phyloP scores from a whole-genome alignment of 768 basidiomycete genomes.

The Kwoniella shandongensis region DNA sequence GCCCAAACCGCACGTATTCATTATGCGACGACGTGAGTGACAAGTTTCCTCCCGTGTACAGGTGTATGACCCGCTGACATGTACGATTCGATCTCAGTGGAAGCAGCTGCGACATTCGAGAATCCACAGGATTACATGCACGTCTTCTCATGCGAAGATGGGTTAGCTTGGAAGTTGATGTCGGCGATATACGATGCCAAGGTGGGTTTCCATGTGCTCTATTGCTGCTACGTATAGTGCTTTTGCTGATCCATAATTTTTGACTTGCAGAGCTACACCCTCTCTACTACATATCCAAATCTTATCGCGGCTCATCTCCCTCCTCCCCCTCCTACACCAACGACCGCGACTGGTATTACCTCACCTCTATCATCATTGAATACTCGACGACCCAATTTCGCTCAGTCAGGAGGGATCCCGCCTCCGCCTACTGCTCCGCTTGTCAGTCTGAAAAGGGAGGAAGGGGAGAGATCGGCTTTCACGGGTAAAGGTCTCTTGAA shows the following conservation, averaged over 20 bases:
- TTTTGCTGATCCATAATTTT: background rate
- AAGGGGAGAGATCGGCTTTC: constrained; percentile 24
- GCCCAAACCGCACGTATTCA: constrained; percentile 81
- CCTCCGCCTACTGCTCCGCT: constrained; percentile 14
- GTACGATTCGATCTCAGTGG: constrained; percentile 10
- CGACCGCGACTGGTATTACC: background rate
- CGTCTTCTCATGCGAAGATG: constrained; percentile 69
- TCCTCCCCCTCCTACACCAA: background rate
- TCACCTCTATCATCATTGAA: background rate
- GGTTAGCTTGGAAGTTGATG: constrained; percentile 34
- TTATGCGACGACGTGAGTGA: constrained; percentile 64
- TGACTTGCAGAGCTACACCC: constrained; percentile 11
- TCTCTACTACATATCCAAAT: constrained; percentile 3
- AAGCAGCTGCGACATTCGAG: constrained; percentile 72
- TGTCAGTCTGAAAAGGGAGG: constrained; percentile 15
- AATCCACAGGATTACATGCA: constrained; percentile 84
- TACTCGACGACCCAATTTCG: background rate
- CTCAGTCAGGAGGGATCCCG: background rate
- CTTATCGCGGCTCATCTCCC: constrained; percentile 4
- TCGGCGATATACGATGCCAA: constrained; percentile 47
- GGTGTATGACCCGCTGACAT: background rate
- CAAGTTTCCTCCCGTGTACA: background rate
- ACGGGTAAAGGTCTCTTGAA: constrained; percentile 38
- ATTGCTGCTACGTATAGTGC: background rate
- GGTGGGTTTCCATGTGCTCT: constrained; percentile 24